Evolutionary conservation across 768 basidiomycete genomes (phyloP), one percentile per base, ranked within the genome.

Genomic region (Tulasnella sp.): DNA sequence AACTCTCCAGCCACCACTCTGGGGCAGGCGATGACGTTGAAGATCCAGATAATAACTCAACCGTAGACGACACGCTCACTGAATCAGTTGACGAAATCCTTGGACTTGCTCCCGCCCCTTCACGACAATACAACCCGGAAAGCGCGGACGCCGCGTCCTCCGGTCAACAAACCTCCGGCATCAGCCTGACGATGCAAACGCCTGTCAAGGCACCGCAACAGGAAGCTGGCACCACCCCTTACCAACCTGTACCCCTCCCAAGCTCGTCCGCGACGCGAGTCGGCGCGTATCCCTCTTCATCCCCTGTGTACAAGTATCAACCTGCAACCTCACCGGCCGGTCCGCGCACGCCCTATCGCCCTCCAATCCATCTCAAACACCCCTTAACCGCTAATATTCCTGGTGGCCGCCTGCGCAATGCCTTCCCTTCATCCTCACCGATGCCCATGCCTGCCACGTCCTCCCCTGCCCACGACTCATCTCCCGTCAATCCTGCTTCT

Each of bases 281-380:
- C 12, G 64, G 64, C 64, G 64, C 64, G 64, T 69, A 50, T 42
- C 48, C 77, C n/a, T 77, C 76, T 18, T 77, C 54, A 9, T 77
- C 76, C 24, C 76, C 76, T 31, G 76, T 77, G 60, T 64, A 78
- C 44, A 34, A 48, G 34, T 78, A 60, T 44, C 79, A 41, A 58
- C 77, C 77, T 69, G 42, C 72, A 20, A 75, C 79, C 9, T 80
- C 79, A 20, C 79, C 79, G 41, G 72, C 58, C 72, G 76, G 58
- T 48, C 76, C 76, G 40, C 46, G 76, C 28, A 80, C 79, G 28
- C 79, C 79, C 31, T 75, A 46, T 75, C 81, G 58, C 69, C 80
- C 75, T 28, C 80, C 64, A 37, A 69, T 58, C 78, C 81, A 80
- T 34, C 74, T 73, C 50, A 78, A 79, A 77, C 80, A 31, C 54